Base-by-base conservation (phyloP, 805 yeast species). In the Metschnikowia gruessii region DNA sequence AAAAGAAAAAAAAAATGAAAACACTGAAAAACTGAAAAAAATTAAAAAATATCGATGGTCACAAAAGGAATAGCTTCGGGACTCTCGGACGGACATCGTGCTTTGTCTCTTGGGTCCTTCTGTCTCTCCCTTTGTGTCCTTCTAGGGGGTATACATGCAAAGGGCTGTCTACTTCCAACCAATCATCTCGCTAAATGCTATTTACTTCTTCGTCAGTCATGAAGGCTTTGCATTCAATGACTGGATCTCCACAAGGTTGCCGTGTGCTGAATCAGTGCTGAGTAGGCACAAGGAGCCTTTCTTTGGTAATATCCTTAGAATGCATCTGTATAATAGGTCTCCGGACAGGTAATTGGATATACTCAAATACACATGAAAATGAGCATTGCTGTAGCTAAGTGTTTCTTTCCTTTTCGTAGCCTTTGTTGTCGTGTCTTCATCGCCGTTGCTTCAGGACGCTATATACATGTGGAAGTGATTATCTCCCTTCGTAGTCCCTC, bases 291-390 rank as follows among this genome's bases (percentile, higher is more conserved):
- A 32, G 44, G 52, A 45, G 29, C 24, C 12, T 22, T 29, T 32
- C n/a, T 19, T 18, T 18, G 45, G 40, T 12, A 35, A 19, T 28
- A 38, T 50, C 53, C 53, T 41, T 40, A 51, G 53, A 53, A 51
- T 54, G 58, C 56, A 48, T 46, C 39, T 54, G 56, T 54, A 54
- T 47, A 34, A 54, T 54, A 53, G 53, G 33, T 44, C 47, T 37
- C 8, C 38, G 48, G 48, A 44, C 48, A 43, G 48, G 48, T 44
- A 29, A 33, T 44, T 33, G 40, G 40, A 37, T 26, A 37, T 30
- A 37, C 21, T n/a, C 32, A 15, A 16, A 5, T 26, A 9, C 30
- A 10, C 9, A 21, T 7, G 24, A 21, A 21, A 21, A 21, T n/a
- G n/a, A n/a, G n/a, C n/a, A n/a, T n/a, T n/a, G n/a, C n/a, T n/a